Conservation (phyloP, 148 eudicot species). For the Silene conica region DNA sequence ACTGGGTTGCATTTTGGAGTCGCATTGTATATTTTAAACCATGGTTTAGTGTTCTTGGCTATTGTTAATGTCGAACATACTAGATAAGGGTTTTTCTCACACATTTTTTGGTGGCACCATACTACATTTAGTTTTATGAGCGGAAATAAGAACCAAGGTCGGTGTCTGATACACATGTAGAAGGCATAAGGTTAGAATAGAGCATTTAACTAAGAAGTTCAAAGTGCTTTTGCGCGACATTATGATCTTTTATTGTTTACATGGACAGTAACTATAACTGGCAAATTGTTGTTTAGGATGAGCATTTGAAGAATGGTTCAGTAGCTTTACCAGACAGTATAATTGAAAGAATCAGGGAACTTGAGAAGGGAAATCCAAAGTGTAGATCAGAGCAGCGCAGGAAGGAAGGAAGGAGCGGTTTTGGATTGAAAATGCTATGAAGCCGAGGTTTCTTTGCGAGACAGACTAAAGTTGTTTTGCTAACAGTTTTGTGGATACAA, state of each 20-base stretch:
- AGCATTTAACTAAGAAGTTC: background rate
- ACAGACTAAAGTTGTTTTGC: slow-evolving; percentile 11
- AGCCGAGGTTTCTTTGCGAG: background rate
- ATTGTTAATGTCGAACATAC: background rate
- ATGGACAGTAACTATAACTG: background rate
- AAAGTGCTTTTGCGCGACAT: background rate
- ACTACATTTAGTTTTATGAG: background rate
- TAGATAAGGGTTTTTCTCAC: background rate
- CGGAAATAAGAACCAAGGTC: background rate
- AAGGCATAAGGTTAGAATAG: background rate
- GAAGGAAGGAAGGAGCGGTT: slow-evolving; percentile 4
- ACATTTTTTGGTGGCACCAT: background rate
- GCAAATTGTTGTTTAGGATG: slow-evolving; percentile 30
- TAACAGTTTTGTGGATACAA: slow-evolving; percentile 4
- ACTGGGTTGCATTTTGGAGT: too few relatives aligned
- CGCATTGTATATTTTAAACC: too few relatives aligned
- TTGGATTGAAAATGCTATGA: background rate
- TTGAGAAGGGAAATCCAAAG: slow-evolving; percentile 32
- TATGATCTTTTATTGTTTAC: background rate
- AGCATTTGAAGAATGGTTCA: slow-evolving; percentile 31
- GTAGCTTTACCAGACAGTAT: slow-evolving; percentile 44
- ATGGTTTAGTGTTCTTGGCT: background rate
- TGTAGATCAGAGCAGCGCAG: background rate
- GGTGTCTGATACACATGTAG: background rate
- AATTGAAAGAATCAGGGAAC: slow-evolving; percentile 43